These are phyloP conservation scores for Ustilago shanxiensis DNA, from an alignment of 1,284 basidiomycete genomes.

Conservation along the genomic window DNA sequence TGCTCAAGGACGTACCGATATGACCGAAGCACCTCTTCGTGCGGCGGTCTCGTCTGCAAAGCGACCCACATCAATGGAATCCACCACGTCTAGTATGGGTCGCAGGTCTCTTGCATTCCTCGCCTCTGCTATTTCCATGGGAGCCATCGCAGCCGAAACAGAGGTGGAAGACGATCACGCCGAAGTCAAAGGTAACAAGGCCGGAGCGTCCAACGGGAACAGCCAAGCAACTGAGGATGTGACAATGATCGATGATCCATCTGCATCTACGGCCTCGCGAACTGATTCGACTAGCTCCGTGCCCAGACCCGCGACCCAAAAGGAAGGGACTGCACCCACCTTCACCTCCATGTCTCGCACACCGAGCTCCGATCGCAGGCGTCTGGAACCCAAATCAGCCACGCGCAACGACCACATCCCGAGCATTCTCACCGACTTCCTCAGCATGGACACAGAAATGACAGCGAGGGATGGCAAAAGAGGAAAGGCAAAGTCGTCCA, in stretches of 20 bases:
- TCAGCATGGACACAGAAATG: conserved; percentile 32
- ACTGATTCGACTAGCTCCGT: neutral
- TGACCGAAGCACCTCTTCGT: neutral
- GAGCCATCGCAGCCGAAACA: conserved; percentile 30
- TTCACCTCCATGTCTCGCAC: conserved; percentile 9
- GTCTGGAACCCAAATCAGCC: conserved; percentile 41
- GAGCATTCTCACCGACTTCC: conserved; percentile 43
- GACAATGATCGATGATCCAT: neutral
- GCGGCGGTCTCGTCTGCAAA: conserved; percentile 3
- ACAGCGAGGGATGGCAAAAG: conserved; percentile 16
- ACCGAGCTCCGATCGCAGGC: conserved; percentile 16
- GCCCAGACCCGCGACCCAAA: neutral
- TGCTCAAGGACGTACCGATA: neutral
- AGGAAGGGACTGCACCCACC: neutral
- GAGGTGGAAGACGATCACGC: neutral
- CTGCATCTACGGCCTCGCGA: neutral
- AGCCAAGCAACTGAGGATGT: neutral
- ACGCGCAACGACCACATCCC: conserved; percentile 36
- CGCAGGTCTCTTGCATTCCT: conserved; percentile 45
- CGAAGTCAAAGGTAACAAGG: neutral
- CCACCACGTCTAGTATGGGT: conserved; percentile 31
- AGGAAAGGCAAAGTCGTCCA: conserved; percentile 12
- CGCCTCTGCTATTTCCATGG: conserved; percentile 51
- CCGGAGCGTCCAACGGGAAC: neutral
- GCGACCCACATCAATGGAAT: conserved; percentile 40